Base-by-base conservation (phyloP, 306 rosid genomes). In the Castanospermum australe region DNA sequence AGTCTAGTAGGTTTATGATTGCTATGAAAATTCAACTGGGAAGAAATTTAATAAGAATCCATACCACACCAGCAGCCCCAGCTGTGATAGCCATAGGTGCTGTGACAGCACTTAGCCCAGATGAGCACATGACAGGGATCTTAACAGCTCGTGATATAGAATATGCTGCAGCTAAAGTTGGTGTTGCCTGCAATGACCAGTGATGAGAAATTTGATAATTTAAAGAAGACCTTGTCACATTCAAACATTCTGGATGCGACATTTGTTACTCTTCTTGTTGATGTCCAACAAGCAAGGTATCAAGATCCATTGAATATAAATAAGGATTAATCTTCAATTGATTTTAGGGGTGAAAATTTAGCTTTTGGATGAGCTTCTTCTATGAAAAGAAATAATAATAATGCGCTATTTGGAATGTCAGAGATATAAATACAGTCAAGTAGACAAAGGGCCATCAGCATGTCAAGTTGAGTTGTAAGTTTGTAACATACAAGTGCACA, bases 61-160 rank as follows among this genome's bases (percentile, higher is more conserved):
- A 21, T 88, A 94, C 97, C 91, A 94, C 99, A 22, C 99, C 99
- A 6, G 99, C 83, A 35, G 99, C 97, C 62, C 99, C 99, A 7
- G 95, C 97, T 28, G 95, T 74, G 83, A 94, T 88, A 79, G 97
- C 99, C 99, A 94, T 88, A 54, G 99, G 97, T 15, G 92, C 93
- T 1, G 97, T 92, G 33, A 92, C 97, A 51, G 97, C 81, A 51
- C 97, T 94, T 59, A 92, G 71, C 75, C 97, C 99, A 0, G 97
- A 94, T 3, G 97, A 88, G 44, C 99, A 92, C 93, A 94, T 87
- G 71, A 94, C 92, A 13, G 95, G 97, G 77, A 94, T 88, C 82
- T 88, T 91, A 33, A 94, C 97, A 38, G 99, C 97, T 74, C 94
- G 78, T 1, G 97, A 92, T 82, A 91, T 89, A 9, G 99, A 91